Conservation (phyloP, 129 eudicot species). For the Heracleum sosnowskyi region DNA sequence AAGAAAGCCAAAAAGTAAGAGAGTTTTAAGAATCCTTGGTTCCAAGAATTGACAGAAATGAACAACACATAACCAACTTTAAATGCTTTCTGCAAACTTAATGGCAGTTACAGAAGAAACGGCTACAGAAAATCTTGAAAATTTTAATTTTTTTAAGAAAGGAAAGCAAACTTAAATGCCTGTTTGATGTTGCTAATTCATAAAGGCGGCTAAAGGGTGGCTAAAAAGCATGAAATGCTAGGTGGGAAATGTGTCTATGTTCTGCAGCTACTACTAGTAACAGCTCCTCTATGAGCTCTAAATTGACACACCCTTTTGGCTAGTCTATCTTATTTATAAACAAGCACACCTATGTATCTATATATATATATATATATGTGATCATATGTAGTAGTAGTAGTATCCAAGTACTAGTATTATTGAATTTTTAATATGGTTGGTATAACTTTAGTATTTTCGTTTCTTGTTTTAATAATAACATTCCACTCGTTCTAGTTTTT, state of each 20-base stretch:
- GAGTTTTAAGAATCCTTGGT: conserved; percentile 7
- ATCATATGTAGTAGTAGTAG: conserved; percentile 4
- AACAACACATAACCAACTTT: conserved; percentile 1
- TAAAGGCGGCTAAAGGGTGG: conserved; percentile 28
- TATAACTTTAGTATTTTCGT: too few relatives aligned
- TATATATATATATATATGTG: neutral
- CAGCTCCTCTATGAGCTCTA: neutral
- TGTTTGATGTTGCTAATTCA: conserved; percentile 9
- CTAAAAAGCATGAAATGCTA: conserved; percentile 25
- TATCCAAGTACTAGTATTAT: neutral
- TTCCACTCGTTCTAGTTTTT: too few relatives aligned
- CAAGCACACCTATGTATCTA: neutral
- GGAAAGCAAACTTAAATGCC: conserved; percentile 19
- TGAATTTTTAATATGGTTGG: too few relatives aligned
- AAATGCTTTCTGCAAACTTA: conserved; percentile 9
- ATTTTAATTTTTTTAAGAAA: neutral
- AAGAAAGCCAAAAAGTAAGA: neutral
- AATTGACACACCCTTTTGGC: conserved; percentile 22
- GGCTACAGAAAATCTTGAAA: neutral
- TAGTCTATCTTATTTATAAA: conserved; percentile 15
- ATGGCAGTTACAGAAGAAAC: conserved; percentile 9
- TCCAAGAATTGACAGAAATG: conserved; percentile 11
- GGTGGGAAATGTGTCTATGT: conserved; percentile 2
- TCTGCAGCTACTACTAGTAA: neutral
- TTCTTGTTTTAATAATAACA: too few relatives aligned